phyloP scores from a whole-genome alignment of 345 rosid species.

The Litchi chinensis region DNA sequence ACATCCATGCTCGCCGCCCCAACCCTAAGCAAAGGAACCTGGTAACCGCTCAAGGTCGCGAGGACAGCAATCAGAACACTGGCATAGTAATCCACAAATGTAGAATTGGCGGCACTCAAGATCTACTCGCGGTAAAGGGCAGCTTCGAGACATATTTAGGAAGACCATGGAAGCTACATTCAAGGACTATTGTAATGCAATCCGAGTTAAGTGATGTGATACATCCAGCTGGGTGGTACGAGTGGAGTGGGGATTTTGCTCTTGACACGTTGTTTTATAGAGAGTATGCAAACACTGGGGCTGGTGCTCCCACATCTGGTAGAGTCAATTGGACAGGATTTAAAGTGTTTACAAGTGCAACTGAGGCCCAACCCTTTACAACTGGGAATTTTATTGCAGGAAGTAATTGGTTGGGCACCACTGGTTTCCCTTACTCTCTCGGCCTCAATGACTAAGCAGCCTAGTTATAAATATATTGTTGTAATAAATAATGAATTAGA shows the following conservation, averaged over 20 bases:
- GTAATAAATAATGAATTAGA: background rate
- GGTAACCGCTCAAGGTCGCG: constrained; percentile 81
- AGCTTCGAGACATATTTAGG: constrained; percentile 56
- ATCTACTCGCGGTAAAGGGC: constrained; percentile 37
- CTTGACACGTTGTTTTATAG: constrained; percentile 57
- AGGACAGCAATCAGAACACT: constrained; percentile 70
- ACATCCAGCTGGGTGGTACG: constrained; percentile 64
- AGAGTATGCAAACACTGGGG: constrained; percentile 67
- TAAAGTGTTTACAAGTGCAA: constrained; percentile 38
- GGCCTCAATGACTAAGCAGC: constrained; percentile 29
- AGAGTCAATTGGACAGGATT: constrained; percentile 67
- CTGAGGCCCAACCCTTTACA: constrained; percentile 47
- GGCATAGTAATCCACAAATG: constrained; percentile 75
- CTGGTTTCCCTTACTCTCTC: constrained; percentile 68
- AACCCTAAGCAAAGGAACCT: constrained; percentile 63
- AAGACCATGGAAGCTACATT: constrained; percentile 71
- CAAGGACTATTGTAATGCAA: constrained; percentile 70
- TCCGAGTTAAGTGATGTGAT: constrained; percentile 54
- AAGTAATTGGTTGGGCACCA: constrained; percentile 50
- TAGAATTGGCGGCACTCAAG: constrained; percentile 65
- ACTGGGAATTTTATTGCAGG: constrained; percentile 62
- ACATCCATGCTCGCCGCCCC: constrained; percentile 70
- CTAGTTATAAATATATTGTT: background rate
- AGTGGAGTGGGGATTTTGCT: constrained; percentile 67
- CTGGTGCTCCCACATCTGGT: constrained; percentile 51